Percentiles rank a stretch among this genome's conserved stretches.
phyloP scores from a whole-genome alignment of 495 filamentous ascomycete species.

The Daldinia caldariorum region DNA sequence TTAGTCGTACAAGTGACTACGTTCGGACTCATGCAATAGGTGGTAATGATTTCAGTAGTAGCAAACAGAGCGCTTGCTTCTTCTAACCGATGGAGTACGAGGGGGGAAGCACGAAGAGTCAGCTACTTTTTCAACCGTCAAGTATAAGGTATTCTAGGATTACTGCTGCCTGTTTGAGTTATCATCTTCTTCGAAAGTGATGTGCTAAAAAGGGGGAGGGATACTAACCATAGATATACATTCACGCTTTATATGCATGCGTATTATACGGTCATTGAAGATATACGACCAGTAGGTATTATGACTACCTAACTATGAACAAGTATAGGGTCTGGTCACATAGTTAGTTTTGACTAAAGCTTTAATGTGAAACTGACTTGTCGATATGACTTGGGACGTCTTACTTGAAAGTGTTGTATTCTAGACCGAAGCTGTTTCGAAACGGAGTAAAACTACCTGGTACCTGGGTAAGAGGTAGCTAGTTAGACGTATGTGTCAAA shows the following conservation, averaged over 20 bases:
- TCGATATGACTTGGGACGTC: not conserved
- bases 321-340: no score
- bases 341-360: not conserved
- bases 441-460: not conserved
- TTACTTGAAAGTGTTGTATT: not conserved
- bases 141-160: no score
- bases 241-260: not conserved
- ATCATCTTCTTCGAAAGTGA: not conserved
- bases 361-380: not conserved
- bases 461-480: no score
- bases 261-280: not conserved
- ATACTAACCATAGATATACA: not conserved
- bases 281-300: not conserved
- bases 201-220: not conserved
- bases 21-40: no score
- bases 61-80: no score
- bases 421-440: not conserved
- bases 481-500: not conserved
- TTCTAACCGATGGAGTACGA: no score
- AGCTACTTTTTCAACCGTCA: no score
- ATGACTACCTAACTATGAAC: not conserved
- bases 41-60: no score
- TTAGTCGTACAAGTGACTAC: no score
- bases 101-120: no score
- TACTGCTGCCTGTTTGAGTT: no score